Conservation (phyloP, 805 yeast genomes). For the Schizosaccharomyces japonicus region DNA sequence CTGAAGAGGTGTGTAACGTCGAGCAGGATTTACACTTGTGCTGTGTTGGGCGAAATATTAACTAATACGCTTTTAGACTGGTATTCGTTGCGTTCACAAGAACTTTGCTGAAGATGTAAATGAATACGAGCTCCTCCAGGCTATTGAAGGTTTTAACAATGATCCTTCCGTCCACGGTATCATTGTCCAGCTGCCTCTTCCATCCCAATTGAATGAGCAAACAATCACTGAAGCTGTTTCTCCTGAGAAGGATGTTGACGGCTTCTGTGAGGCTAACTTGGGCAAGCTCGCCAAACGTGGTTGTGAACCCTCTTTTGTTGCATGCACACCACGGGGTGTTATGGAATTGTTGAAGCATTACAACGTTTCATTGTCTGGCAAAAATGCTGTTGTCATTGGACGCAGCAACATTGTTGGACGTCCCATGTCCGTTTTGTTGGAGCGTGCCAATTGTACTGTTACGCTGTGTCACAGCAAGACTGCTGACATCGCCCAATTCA, state of each 20-base stretch:
- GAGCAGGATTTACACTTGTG: too few relatives aligned
- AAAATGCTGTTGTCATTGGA: conserved; percentile 75
- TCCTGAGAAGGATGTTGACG: conserved; percentile 79
- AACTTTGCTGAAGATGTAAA: conserved; percentile 39
- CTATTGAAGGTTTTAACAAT: conserved; percentile 38
- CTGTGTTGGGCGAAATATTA: too few relatives aligned
- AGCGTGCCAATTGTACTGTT: conserved; percentile 59
- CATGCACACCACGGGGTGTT: conserved; percentile 91
- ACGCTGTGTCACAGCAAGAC: conserved; percentile 67
- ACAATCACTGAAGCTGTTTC: conserved; percentile 58
- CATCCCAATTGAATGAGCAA: conserved; percentile 55
- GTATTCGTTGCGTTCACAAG: conserved; percentile 41
- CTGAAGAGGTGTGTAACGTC: conserved; percentile 29
- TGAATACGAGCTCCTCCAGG: conserved; percentile 31
- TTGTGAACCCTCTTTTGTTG: conserved; percentile 60
- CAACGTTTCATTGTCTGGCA: conserved; percentile 46
- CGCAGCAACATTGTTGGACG: conserved; percentile 90
- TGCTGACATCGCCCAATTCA: conserved; percentile 29
- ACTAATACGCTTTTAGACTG: too few relatives aligned
- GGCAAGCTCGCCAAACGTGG: conserved; percentile 78
- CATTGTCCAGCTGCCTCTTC: conserved; percentile 75
- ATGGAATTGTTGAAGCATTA: conserved; percentile 54
- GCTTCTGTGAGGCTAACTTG: conserved; percentile 67
- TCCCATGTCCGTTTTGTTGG: conserved; percentile 68
- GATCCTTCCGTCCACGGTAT: conserved; percentile 67